Percentiles rank a stretch among this genome's conserved stretches.
These are phyloP conservation scores for Gracilaria caudata DNA, from an alignment of 23 red algal species.

Conservation along the genomic window DNA sequence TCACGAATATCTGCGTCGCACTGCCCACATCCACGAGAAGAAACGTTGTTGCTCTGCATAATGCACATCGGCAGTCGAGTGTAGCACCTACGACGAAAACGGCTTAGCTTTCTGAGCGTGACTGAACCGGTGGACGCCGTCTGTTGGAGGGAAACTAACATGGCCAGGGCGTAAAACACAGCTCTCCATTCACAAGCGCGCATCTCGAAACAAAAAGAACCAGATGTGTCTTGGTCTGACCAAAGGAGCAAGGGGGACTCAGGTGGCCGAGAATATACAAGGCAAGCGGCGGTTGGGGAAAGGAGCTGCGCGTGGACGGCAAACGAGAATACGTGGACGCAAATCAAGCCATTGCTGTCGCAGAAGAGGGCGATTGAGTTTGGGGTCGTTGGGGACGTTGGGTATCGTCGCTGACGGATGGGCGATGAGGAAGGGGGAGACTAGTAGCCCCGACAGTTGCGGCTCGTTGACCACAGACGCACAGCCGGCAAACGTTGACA, in stretches of 20 bases:
- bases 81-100: constrained; percentile 50
- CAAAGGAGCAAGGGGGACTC: too few species aligned
- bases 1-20: constrained; percentile 46
- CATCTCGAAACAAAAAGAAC: too few species aligned
- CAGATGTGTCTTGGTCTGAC: too few species aligned
- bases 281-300: too few species aligned
- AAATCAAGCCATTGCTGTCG: not conserved
- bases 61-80: constrained; percentile 14
- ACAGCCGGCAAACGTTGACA: too few species aligned
- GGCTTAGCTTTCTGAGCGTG: constrained; percentile 1
- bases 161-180: not conserved
- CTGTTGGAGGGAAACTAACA: not conserved
- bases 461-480: too few species aligned
- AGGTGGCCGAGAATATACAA: too few species aligned
- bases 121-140: not conserved
- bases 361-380: not conserved
- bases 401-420: too few species aligned
- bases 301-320: too few species aligned
- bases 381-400: too few species aligned
- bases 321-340: not conserved
- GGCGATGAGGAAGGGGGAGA: too few species aligned
- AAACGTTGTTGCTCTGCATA: constrained; percentile 25
- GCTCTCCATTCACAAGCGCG: not conserved
- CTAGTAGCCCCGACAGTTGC: too few species aligned
- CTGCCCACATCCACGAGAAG: constrained; percentile 37